A percentile compares a stretch with the other conserved stretches of the same genome.
phyloP scores from a whole-genome alignment of 257 asterid genomes.

The Anisodus acutangulus region DNA sequence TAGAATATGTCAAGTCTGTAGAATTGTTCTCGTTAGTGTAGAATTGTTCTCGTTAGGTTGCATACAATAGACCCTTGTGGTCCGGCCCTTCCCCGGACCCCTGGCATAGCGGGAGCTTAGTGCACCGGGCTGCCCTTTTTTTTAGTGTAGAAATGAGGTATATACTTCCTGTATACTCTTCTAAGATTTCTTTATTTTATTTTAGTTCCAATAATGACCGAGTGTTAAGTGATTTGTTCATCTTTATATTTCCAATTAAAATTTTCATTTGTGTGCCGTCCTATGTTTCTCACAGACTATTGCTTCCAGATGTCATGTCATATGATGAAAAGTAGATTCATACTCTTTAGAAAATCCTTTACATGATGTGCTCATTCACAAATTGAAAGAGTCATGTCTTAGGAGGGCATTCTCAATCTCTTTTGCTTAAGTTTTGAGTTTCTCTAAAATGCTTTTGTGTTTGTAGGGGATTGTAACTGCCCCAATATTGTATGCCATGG shows the following conservation, averaged over 20 bases:
- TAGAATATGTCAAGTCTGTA: background rate
- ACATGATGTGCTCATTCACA: slow-evolving; percentile 14
- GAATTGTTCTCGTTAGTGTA: background rate
- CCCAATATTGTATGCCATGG: slow-evolving; percentile 90
- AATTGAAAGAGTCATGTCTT: slow-evolving; percentile 4
- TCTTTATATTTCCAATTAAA: background rate
- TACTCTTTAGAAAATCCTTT: background rate
- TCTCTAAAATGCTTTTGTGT: slow-evolving; percentile 7
- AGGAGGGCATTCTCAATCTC: background rate
- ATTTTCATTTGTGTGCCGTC: background rate
- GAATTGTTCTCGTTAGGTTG: too few species aligned
- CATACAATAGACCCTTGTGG: too few species aligned
- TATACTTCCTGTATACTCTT: background rate
- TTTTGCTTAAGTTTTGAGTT: background rate
- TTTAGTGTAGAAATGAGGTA: background rate
- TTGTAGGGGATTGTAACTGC: slow-evolving; percentile 87
- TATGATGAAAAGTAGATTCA: background rate
- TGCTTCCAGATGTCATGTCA: background rate
- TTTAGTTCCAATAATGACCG: background rate
- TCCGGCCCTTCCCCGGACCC: too few species aligned
- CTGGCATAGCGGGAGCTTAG: too few species aligned
- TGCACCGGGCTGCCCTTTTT: too few species aligned
- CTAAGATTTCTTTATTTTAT: background rate
- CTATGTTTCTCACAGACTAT: background rate
- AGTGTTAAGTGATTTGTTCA: background rate